These are phyloP conservation scores for Harrya chromipes DNA, from an alignment of 768 basidiomycete species.

Conservation along the genomic window DNA sequence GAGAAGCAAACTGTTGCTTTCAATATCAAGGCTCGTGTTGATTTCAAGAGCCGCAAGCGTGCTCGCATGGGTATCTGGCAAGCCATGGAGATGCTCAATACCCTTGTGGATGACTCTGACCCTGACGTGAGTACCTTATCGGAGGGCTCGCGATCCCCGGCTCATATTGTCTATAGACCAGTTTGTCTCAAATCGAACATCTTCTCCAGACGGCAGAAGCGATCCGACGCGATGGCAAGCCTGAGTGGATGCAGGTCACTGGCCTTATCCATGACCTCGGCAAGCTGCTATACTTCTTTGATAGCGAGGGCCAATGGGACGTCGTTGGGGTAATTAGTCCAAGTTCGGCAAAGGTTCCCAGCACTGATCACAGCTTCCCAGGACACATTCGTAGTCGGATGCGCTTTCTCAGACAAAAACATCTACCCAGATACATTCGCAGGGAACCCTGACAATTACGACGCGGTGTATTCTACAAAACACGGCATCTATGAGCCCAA, in stretches of 20 bases:
- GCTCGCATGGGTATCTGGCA: slow-evolving; percentile 86
- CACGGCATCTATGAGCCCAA: slow-evolving; percentile 74
- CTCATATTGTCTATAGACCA: slow-evolving; percentile 46
- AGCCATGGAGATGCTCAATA: slow-evolving; percentile 84
- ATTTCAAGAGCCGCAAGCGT: slow-evolving; percentile 64
- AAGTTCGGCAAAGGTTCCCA: not conserved
- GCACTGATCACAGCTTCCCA: slow-evolving; percentile 18
- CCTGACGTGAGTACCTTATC: slow-evolving; percentile 56
- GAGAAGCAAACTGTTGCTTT: slow-evolving; percentile 87
- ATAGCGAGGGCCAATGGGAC: slow-evolving; percentile 90
- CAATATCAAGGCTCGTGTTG: slow-evolving; percentile 74
- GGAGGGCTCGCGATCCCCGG: not conserved
- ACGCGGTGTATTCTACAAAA: slow-evolving; percentile 66
- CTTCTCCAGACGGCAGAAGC: slow-evolving; percentile 91
- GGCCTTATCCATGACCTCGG: slow-evolving; percentile 89
- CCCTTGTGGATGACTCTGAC: slow-evolving; percentile 86
- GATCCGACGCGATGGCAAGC: slow-evolving; percentile 80
- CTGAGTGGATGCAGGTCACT: slow-evolving; percentile 90
- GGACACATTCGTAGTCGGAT: slow-evolving; percentile 83
- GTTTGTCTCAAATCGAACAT: slow-evolving; percentile 84
- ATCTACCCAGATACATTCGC: slow-evolving; percentile 78
- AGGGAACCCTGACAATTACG: slow-evolving; percentile 65
- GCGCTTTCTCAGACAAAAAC: slow-evolving; percentile 79
- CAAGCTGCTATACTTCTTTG: slow-evolving; percentile 81
- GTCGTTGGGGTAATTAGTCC: slow-evolving; percentile 71